Evolutionary conservation across 2,329 filamentous ascomycete genomes (phyloP).

Genomic region (Emericellopsis cladophorae): DNA sequence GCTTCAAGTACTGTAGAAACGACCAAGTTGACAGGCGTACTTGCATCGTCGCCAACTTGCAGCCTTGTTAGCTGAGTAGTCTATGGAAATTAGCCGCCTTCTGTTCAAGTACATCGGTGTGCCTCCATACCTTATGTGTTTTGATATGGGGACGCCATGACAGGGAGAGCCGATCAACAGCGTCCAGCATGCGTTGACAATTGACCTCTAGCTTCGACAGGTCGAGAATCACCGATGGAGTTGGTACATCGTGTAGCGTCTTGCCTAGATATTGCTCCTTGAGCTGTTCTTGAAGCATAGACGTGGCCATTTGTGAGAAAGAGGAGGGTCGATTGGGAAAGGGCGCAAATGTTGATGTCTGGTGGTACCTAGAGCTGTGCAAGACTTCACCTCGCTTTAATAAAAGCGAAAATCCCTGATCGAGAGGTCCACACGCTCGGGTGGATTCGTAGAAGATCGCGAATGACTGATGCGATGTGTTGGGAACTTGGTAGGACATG

Average conservation of each 20-base stretch:
- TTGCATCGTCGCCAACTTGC: background rate
- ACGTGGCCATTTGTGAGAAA: background rate
- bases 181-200: constrained; percentile 56
- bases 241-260: constrained; percentile 42
- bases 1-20: constrained; percentile 61
- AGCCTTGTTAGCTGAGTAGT: constrained; percentile 47
- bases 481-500: too few species aligned
- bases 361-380: too few species aligned
- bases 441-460: too few species aligned
- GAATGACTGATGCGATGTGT: too few species aligned
- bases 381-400: too few species aligned
- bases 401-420: too few species aligned
- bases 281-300: background rate
- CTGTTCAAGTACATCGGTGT: background rate
- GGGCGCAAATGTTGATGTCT: too few species aligned
- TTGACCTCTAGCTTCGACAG: constrained; percentile 50
- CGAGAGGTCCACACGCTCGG: too few species aligned
- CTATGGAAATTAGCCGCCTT: constrained; percentile 17
- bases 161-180: constrained; percentile 42
- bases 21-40: constrained; percentile 38
- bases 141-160: constrained; percentile 66
- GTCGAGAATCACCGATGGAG: constrained; percentile 56
- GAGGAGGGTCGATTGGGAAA: too few species aligned
- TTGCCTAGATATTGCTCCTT: constrained; percentile 38
- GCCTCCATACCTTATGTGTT: constrained; percentile 55